These are phyloP conservation scores for Russula earlei DNA, from an alignment of 768 basidiomycete species.

Conservation along the genomic window DNA sequence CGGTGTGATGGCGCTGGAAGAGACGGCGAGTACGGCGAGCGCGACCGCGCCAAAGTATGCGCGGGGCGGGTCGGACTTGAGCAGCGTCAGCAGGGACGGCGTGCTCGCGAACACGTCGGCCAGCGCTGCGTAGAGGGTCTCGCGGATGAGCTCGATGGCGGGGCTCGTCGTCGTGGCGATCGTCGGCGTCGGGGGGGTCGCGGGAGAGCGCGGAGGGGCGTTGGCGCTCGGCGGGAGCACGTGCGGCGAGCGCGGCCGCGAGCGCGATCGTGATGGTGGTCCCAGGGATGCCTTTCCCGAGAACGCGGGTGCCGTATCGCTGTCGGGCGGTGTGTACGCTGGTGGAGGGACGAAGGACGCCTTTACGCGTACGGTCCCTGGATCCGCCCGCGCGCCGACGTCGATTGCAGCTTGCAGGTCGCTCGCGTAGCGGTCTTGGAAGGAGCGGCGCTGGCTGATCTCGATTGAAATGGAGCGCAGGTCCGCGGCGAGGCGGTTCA, in stretches of 20 bases:
- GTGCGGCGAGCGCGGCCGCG: conserved; percentile 16
- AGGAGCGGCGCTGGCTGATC: conserved; percentile 73
- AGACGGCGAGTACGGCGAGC: conserved; percentile 61
- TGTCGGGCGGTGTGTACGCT: conserved; percentile 33
- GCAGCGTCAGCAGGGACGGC: conserved; percentile 43
- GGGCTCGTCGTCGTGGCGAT: conserved; percentile 35
- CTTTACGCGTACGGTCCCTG: conserved; percentile 30
- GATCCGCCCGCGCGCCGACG: conserved; percentile 33
- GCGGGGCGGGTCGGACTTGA: conserved; percentile 54
- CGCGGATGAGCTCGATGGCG: conserved; percentile 71
- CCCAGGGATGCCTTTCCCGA: neutral
- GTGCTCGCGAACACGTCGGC: conserved; percentile 56
- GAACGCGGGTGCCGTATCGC: conserved; percentile 19
- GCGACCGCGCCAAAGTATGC: conserved; percentile 77
- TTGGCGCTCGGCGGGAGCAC: conserved; percentile 16
- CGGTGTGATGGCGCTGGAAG: conserved; percentile 34
- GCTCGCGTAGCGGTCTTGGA: conserved; percentile 67
- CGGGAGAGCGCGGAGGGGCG: neutral
- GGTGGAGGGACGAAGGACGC: conserved; percentile 69
- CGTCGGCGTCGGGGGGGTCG: conserved; percentile 19
- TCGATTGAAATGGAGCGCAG: conserved; percentile 81
- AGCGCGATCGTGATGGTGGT: conserved; percentile 9
- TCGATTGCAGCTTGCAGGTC: conserved; percentile 78
- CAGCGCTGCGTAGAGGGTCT: conserved; percentile 77
- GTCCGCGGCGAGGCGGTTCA: conserved; percentile 66